A percentile compares a stretch with the other conserved stretches of the same genome.
phyloP scores from a whole-genome alignment of 2,329 filamentous ascomycete species.

The Cladophialophora chaetospira region DNA sequence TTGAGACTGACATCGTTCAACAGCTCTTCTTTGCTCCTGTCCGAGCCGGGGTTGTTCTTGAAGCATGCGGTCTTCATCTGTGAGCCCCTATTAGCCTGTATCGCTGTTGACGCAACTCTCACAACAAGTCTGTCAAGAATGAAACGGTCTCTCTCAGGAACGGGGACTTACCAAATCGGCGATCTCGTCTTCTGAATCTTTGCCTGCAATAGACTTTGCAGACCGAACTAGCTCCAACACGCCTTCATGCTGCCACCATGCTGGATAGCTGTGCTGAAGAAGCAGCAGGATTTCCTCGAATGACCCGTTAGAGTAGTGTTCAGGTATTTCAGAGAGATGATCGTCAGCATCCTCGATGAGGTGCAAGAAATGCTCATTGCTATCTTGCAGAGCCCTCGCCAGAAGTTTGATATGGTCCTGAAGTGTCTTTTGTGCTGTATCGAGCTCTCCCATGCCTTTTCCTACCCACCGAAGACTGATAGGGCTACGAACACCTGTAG shows the following conservation, averaged over 20 bases:
- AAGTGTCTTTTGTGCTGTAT: constrained; percentile 29
- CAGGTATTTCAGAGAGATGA: constrained; percentile 27
- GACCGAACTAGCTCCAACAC: constrained; percentile 17
- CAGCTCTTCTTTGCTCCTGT: constrained; percentile 5
- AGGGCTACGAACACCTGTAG: constrained; percentile 28
- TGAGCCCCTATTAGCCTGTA: too few relatives aligned
- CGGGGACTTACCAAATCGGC: too few relatives aligned
- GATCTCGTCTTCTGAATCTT: constrained; percentile 7
- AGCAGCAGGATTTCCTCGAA: constrained; percentile 32
- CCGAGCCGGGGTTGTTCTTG: constrained; percentile 1
- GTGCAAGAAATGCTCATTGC: constrained; percentile 36
- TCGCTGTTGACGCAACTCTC: too few relatives aligned
- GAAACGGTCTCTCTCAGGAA: too few relatives aligned
- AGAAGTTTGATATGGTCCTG: constrained; percentile 34
- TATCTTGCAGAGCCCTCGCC: constrained; percentile 27
- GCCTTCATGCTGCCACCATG: constrained; percentile 32
- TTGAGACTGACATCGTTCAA: constrained; percentile 6
- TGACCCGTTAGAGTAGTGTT: constrained; percentile 18
- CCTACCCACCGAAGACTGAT: constrained; percentile 22
- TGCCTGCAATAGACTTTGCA: constrained; percentile 9
- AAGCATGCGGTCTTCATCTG: constrained; percentile 3
- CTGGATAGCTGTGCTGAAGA: constrained; percentile 32
- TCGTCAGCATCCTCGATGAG: constrained; percentile 33
- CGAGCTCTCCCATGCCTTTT: constrained; percentile 19
- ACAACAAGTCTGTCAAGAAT: too few relatives aligned